Percentiles rank a stretch among this genome's conserved stretches.
Evolutionary conservation across 495 filamentous ascomycete genomes (phyloP).

Genomic region (Hyaloscypha finlandica): DNA sequence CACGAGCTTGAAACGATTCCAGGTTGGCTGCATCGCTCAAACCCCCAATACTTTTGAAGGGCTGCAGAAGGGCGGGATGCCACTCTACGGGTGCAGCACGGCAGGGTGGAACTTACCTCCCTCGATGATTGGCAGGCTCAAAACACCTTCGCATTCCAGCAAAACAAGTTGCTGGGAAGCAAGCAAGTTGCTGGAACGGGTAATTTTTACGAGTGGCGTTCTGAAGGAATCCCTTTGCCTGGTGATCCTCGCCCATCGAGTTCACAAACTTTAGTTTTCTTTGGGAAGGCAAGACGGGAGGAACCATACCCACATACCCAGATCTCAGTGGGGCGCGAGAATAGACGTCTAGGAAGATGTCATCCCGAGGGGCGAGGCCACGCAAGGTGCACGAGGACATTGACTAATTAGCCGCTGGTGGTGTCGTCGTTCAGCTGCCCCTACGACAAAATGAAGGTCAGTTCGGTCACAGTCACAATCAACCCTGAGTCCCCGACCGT

Average conservation of each 20-base stretch:
- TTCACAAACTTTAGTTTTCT: background rate
- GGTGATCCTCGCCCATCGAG: background rate
- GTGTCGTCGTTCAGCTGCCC: constrained; percentile 20
- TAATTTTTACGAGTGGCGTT: background rate
- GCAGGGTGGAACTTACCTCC: background rate
- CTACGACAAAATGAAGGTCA: constrained; percentile 5
- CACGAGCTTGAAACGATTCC: constrained; percentile 3
- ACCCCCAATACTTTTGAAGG: constrained; percentile 3
- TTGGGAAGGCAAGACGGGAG: background rate
- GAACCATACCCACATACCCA: background rate
- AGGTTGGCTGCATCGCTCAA: constrained; percentile 1
- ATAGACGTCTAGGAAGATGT: background rate
- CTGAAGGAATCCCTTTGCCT: background rate
- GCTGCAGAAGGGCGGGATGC: constrained; percentile 15
- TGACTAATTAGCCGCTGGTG: constrained; percentile 13
- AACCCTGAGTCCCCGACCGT: background rate
- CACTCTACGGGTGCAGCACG: background rate
- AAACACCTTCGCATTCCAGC: background rate
- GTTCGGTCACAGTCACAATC: background rate
- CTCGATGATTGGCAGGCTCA: background rate
- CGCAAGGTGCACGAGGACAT: constrained; percentile 17
- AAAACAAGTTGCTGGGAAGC: background rate
- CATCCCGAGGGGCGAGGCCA: constrained; percentile 13
- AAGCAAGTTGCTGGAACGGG: background rate
- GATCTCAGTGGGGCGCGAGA: background rate